phyloP scores from a whole-genome alignment of 2,329 filamentous ascomycete species.

The Xylaria sp. region DNA sequence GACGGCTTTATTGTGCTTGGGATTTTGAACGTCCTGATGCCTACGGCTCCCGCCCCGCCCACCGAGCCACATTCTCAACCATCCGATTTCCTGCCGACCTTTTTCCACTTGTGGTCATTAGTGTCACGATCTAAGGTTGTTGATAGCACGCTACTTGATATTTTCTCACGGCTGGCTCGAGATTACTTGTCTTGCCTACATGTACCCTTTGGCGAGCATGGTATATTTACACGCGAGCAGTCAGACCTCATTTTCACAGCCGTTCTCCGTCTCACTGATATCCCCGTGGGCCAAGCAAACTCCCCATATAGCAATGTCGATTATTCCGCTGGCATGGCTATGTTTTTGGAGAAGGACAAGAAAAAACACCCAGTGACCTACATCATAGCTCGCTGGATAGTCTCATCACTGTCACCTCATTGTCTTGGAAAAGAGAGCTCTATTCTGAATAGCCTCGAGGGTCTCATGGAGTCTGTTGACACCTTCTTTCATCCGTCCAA shows the following conservation, averaged over 20 bases:
- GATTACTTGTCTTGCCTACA: slow-evolving; percentile 82
- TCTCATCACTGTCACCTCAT: slow-evolving; percentile 89
- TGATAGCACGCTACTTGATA: slow-evolving; percentile 88
- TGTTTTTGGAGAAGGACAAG: slow-evolving; percentile 90
- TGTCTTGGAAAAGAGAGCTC: slow-evolving; percentile 83
- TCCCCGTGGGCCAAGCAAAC: slow-evolving; percentile 94
- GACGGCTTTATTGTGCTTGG: slow-evolving; percentile 94
- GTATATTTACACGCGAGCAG: slow-evolving; percentile 92
- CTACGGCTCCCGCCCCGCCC: slow-evolving; percentile 80
- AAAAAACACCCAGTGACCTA: slow-evolving; percentile 93
- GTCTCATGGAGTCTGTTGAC: slow-evolving; percentile 92
- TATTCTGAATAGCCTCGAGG: slow-evolving; percentile 85
- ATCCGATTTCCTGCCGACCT: slow-evolving; percentile 87
- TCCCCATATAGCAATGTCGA: slow-evolving; percentile 92
- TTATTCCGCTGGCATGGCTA: slow-evolving; percentile 81
- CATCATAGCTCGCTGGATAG: slow-evolving; percentile 91
- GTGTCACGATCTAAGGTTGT: slow-evolving; percentile 89
- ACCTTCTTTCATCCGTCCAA: slow-evolving; percentile 99
- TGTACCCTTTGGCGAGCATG: slow-evolving; percentile 84
- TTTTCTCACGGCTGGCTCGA: slow-evolving; percentile 86
- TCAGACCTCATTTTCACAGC: slow-evolving; percentile 93
- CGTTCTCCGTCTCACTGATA: slow-evolving; percentile 88
- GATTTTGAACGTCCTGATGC: slow-evolving; percentile 85
- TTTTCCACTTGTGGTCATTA: slow-evolving; percentile 96
- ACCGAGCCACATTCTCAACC: slow-evolving; percentile 82